phyloP scores from a whole-genome alignment of 495 filamentous ascomycete species.

The Penicillium angulare region DNA sequence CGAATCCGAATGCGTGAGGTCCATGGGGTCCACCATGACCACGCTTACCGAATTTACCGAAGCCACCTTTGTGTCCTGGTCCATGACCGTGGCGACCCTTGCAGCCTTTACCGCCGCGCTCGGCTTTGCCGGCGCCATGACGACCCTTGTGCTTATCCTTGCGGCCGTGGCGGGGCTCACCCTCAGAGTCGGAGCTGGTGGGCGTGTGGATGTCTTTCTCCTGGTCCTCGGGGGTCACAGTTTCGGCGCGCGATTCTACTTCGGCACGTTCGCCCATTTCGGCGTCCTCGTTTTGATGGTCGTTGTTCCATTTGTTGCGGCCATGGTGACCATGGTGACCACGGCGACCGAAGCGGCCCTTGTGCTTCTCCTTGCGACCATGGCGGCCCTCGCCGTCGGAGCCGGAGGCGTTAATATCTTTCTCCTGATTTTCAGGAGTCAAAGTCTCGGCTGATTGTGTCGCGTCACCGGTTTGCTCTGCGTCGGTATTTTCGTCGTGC shows the following conservation, averaged over 20 bases:
- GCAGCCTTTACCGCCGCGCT: neutral
- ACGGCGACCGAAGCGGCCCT: neutral
- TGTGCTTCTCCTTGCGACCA: conserved; percentile 13
- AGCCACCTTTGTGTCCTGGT: neutral
- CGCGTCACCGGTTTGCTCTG: neutral
- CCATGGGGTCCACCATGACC: conserved; percentile 1
- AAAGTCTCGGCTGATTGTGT: neutral
- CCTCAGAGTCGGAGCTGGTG: too few relatives aligned
- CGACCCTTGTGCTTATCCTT: too few relatives aligned
- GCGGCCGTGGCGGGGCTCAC: too few relatives aligned
- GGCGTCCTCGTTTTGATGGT: too few relatives aligned
- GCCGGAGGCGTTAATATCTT: conserved; percentile 5
- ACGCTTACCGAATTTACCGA: neutral
- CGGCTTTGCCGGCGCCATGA: neutral
- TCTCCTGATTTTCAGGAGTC: conserved; percentile 2
- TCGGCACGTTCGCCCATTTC: too few relatives aligned
- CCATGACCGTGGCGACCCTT: conserved; percentile 7
- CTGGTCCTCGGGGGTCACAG: too few relatives aligned
- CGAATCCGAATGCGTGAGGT: conserved; percentile 4
- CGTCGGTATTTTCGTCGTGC: neutral
- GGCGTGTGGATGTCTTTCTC: too few relatives aligned
- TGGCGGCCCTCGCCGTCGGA: conserved; percentile 9
- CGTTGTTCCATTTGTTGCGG: too few relatives aligned
- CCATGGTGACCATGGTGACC: conserved; percentile 1
- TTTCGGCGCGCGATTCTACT: too few relatives aligned